Evolutionary conservation across 2,329 filamentous ascomycete species (phyloP), one percentile per base, ranked within the genome.

Genomic region (Endoconidiophora polonica): DNA sequence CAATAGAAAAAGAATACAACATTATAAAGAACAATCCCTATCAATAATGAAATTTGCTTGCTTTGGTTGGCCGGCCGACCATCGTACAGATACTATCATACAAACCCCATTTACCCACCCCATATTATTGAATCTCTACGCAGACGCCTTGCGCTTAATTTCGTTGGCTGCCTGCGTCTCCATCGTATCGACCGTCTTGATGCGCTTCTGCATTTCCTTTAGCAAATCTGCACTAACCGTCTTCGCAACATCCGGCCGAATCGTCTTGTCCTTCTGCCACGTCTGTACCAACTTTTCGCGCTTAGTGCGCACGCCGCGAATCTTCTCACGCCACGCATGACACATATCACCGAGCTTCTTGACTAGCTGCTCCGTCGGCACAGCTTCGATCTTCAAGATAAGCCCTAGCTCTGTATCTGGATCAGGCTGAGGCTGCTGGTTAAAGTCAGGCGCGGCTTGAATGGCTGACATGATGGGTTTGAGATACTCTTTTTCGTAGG

Each of bases 361-460:
- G 44, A 60, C 59, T 37, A 71, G 58, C 49, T 71, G 72, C 24
- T 74, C 73, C 49, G 63, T 66, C 55, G 62, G 62, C 63, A 74
- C 72, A 26, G 66, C 62, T 66, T 77, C 73, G 49, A 76, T 62
- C 58, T 67, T 68, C 54, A 78, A 65, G 24, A 72, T 58, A 52
- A 78, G 68, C 65, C 77, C 74, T 20, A 77, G 68, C 61, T 74
- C 72, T 61, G 77, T 77, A 60, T 77, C 74, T 43, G 70, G 65
- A 59, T 67, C 68, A 18, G 65, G 65, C 68, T 77, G 75, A 44
- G 74, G 73, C 67, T 76, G 73, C 67, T 77, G 73, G 66, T 77
- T 77, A 62, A 73, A 76, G 56, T 72, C 67, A n/a, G 60, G 58
- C 57, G 66, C 69, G 26, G 61, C 57, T 62, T 76, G 72, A 46